A percentile compares a stretch with the other conserved stretches of the same genome.
phyloP scores from a whole-genome alignment of 73 alveolate genomes.

The Uronychia setigera region DNA sequence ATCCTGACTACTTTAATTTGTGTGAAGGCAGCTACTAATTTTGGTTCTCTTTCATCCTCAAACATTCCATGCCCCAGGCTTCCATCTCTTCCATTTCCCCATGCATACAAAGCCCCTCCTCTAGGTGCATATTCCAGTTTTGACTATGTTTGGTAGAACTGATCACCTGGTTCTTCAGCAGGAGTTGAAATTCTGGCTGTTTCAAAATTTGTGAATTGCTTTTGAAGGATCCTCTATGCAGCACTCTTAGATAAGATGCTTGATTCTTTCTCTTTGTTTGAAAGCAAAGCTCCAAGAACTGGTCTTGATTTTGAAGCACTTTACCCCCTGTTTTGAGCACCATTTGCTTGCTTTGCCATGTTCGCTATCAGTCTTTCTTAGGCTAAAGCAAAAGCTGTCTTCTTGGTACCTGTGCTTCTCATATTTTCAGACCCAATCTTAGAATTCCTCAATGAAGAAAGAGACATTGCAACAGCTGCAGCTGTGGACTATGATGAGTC shows the following conservation, averaged over 20 bases:
- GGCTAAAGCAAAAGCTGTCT: neutral
- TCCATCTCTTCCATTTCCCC: neutral
- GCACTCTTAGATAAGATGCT: neutral
- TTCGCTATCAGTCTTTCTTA: neutral
- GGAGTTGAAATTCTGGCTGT: neutral
- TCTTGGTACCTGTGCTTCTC: neutral
- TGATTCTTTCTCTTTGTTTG: neutral
- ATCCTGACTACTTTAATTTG: constrained; percentile 9
- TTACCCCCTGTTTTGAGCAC: neutral
- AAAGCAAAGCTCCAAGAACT: neutral
- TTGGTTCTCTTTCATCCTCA: neutral
- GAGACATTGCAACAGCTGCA: no score
- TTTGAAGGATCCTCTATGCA: neutral
- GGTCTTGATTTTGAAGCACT: neutral
- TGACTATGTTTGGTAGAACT: no score
- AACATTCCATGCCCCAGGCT: neutral
- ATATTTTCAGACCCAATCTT: neutral
- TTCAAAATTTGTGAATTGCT: neutral
- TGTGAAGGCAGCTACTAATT: neutral
- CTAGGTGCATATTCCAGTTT: neutral
- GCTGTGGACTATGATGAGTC: no score
- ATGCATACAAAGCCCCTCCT: neutral
- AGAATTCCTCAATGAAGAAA: neutral
- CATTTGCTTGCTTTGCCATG: neutral
- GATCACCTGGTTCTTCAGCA: neutral